A percentile compares a stretch with the other conserved stretches of the same genome.
phyloP scores from a whole-genome alignment of 805 yeast genomes.

The Schwanniomyces yamadae region DNA sequence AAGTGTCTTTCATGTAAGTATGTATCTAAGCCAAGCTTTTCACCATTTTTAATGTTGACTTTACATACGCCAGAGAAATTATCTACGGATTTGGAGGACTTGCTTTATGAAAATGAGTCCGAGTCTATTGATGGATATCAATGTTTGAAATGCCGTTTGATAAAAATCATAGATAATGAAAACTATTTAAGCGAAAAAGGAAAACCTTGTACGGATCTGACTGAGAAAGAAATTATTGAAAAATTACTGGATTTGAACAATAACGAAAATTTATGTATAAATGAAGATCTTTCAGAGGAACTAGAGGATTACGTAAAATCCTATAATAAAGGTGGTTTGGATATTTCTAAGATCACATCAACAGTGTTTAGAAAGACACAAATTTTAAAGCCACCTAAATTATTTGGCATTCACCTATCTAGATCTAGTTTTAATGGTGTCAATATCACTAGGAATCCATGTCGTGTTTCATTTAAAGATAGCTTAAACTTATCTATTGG shows the following conservation, averaged over 20 bases:
- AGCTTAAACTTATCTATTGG: constrained; percentile 49
- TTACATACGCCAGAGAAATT: constrained; percentile 65
- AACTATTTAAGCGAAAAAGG: constrained; percentile 18
- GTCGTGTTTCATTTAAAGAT: constrained; percentile 68
- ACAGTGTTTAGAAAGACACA: constrained; percentile 66
- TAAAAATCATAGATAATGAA: constrained; percentile 30
- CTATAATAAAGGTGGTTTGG: constrained; percentile 45
- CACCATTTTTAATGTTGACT: constrained; percentile 70
- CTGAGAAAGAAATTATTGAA: constrained; percentile 22
- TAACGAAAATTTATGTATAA: constrained; percentile 46
- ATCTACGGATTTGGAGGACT: constrained; percentile 47
- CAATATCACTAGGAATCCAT: constrained; percentile 68
- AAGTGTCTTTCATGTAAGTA: constrained; percentile 67
- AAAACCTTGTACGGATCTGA: constrained; percentile 22
- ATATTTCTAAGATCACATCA: constrained; percentile 50
- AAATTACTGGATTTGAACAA: constrained; percentile 35
- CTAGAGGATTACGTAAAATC: constrained; percentile 46
- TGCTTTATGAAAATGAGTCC: constrained; percentile 56
- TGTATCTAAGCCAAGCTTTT: constrained; percentile 55
- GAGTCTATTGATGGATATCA: constrained; percentile 79
- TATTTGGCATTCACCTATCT: constrained; percentile 79
- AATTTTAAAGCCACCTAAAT: constrained; percentile 64
- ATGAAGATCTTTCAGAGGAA: constrained; percentile 61
- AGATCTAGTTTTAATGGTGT: constrained; percentile 75
- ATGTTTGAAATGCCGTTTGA: constrained; percentile 68